Base-by-base conservation (phyloP, 805 yeast genomes). In the Yarrowia osloensis region DNA sequence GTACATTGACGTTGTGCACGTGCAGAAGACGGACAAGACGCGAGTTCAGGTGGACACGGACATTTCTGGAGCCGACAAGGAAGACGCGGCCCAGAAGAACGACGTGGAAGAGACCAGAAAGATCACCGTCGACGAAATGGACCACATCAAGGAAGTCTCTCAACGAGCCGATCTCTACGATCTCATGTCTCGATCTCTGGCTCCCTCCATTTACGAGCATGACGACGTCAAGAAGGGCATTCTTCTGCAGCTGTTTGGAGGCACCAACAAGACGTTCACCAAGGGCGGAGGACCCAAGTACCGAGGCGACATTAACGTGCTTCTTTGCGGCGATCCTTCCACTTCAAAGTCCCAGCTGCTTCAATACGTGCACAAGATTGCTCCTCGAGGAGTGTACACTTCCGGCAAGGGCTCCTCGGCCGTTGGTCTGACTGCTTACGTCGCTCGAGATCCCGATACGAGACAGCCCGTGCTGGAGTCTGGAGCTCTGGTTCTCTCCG, bases 361-460 rank as follows among this genome's bases (percentile, higher is more conserved):
- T 71, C 96, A 92, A 74, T 95, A 95, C 72, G 98, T 95, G 49
- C 99, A 95, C 79, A 91, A 93, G 74, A 95, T 95, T 71, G 96
- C 99, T 0, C 99, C 99, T 52, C 84, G 99, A 75, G 99, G 99
- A 71, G 91, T 95, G 44, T 95, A 93, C 78, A 95, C 99, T 4
- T 93, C 98, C 0, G 99, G 99, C 77, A 95, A 95, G 74, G 99
- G 99, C 63, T 92, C 98, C 0, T 95, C 99, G 35, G 99, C 99
- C 0, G 99, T 95, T 61, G 99, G 99, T 82, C 82, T 95, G 74
- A 95, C 99, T 0, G 99, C 99, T 0, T 95, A 95, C 76, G 88
- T 95, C 67, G 93, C 99, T 9, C 83, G 97, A 74, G 99, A 95
- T 76, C 84, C 90, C 29, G 98, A 95, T 73, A 91, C 98, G 0